Base-by-base conservation (phyloP, 2,329 filamentous ascomycete species). In the Colletotrichum filicis region DNA sequence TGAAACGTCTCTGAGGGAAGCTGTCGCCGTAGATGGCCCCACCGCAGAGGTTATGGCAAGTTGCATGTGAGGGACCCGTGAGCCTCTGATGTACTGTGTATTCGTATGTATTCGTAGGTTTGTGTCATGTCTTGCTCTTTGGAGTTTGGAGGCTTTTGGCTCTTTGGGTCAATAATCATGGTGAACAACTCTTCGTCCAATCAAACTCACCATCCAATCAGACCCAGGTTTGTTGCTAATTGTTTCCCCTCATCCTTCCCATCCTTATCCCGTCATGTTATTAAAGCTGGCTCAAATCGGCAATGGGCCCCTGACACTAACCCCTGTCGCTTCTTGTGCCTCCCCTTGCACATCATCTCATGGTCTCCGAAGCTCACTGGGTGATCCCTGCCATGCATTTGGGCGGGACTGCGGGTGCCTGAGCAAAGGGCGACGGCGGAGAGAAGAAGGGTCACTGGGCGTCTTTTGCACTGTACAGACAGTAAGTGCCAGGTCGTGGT, bases 211-310 rank as follows among this genome's bases (percentile, higher is more conserved):
- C 5, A 5, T 22, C 49, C 63, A 71, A 64, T 68, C 28, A 68
- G 5, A 22, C 3, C 9, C 14, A 1, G 11, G 52, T 19, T 37
- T 49, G 9, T 26, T 9, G 53, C 37, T 55, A 52, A 63, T 66
- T 66, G 55, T 56, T 59, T 56, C 37, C 28, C 57, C 57, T 68
- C 64, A 57, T 56, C 58, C 32, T 68, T 69, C 14, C 37, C 30
- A 37, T 61, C 56, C 52, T 59, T 46, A 52, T 57, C 70, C 70
- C 66, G 49, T 57, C 53, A 32, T 58, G 42, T 69, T 53, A 73
- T 69, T 60, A 69, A 65, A 59, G 70, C 66, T 69, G 66, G 42
- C 55, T 66, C 61, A 69, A 72, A 69, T 42, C 37, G 66, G 66
- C 57, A 69, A 60, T 24, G 14, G 14, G 26, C 26, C 55, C 57